Percentiles rank a stretch among this genome's conserved stretches.
phyloP scores from a whole-genome alignment of 176 grass and related monocot genomes.

The Oryza australiensis region DNA sequence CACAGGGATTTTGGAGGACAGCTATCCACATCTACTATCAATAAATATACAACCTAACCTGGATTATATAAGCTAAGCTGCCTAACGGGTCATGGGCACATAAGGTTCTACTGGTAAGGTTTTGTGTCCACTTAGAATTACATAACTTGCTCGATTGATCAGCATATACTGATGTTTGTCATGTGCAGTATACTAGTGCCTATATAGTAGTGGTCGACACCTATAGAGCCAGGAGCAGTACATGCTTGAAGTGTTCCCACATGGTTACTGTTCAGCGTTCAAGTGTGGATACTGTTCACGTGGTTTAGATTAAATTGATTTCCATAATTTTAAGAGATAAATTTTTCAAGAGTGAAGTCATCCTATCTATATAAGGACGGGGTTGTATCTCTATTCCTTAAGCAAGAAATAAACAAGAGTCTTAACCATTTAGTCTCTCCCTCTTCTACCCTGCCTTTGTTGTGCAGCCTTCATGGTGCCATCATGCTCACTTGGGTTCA shows the following conservation, averaged over 20 bases:
- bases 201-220: neutral
- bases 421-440: no score
- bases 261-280: neutral
- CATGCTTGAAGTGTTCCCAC: neutral
- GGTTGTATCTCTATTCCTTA: neutral
- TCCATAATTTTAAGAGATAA: neutral
- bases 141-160: neutral
- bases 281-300: neutral
- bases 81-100: neutral
- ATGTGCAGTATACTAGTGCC: neutral
- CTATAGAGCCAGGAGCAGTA: neutral
- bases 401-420: no score
- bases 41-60: constrained; percentile 6
- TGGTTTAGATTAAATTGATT: neutral
- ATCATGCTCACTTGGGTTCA: neutral
- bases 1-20: neutral
- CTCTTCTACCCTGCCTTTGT: neutral
- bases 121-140: neutral
- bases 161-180: neutral
- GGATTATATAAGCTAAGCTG: neutral
- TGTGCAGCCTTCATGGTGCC: neutral
- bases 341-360: neutral
- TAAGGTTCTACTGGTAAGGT: neutral
- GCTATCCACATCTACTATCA: neutral
- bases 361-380: neutral